phyloP scores from a whole-genome alignment of 2,329 filamentous ascomycete species.

The Hypoxylon sp. region DNA sequence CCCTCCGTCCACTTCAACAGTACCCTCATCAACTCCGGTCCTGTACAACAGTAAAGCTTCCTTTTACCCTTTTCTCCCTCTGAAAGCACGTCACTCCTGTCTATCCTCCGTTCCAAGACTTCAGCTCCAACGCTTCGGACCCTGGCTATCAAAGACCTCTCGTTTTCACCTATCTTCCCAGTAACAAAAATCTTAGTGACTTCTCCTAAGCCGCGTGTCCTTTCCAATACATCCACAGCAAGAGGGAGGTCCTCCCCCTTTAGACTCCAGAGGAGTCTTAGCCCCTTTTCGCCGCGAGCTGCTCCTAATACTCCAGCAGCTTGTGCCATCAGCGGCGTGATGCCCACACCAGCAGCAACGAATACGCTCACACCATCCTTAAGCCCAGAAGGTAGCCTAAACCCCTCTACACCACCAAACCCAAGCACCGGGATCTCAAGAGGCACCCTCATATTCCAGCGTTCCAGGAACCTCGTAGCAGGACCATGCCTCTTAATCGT shows the following conservation, averaged over 20 bases:
- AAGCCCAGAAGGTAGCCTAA: constrained; percentile 52
- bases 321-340: constrained; percentile 83
- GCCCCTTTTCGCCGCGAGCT: constrained; percentile 40
- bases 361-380: constrained; percentile 63
- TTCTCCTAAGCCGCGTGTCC: constrained; percentile 63
- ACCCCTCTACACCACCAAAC: constrained; percentile 73
- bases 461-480: constrained; percentile 75
- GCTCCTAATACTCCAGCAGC: constrained; percentile 63
- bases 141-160: constrained; percentile 53
- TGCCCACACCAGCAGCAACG: constrained; percentile 83
- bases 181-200: constrained; percentile 76
- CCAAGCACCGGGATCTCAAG: constrained; percentile 77
- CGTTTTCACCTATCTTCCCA: constrained; percentile 52
- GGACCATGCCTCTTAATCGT: constrained; percentile 77
- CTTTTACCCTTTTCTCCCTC: constrained; percentile 57
- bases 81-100: constrained; percentile 57
- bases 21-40: constrained; percentile 56
- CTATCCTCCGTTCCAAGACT: constrained; percentile 57
- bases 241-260: constrained; percentile 71
- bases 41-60: constrained; percentile 66
- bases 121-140: constrained; percentile 53
- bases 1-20: constrained; percentile 66
- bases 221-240: constrained; percentile 69
- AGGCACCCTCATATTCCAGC: constrained; percentile 63
- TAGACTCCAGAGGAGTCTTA: constrained; percentile 78